phyloP scores from a whole-genome alignment of 257 asterid genomes.

The Agastache rugosa region DNA sequence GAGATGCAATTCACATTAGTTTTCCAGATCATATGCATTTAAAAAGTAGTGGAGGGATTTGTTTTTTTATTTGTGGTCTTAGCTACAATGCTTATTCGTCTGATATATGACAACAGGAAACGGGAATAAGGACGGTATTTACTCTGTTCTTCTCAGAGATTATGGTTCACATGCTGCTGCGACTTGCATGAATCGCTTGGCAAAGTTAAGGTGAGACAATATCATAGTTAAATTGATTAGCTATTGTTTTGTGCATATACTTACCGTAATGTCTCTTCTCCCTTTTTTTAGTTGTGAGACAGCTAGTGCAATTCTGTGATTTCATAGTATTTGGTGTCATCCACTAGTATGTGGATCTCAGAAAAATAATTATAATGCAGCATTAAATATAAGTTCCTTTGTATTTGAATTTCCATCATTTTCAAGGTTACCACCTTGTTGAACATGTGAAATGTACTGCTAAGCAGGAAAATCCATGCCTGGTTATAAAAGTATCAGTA shows the following conservation, averaged over 20 bases:
- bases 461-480: neutral
- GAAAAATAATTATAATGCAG: neutral
- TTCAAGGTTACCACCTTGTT: constrained; percentile 5
- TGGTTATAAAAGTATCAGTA: neutral
- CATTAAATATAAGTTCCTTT: neutral
- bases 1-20: constrained; percentile 17
- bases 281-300: constrained; percentile 5
- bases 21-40: constrained; percentile 26
- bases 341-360: neutral
- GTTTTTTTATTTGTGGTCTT: constrained; percentile 15
- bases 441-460: constrained; percentile 1
- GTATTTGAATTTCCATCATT: neutral
- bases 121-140: constrained; percentile 94
- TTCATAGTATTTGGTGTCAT: constrained; percentile 3
- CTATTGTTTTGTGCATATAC: constrained; percentile 20
- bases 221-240: constrained; percentile 20
- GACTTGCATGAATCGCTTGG: constrained; percentile 94
- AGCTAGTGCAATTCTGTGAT: neutral
- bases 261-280: neutral
- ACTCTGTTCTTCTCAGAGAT: constrained; percentile 94
- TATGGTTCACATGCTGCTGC: constrained; percentile 89
- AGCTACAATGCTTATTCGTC: constrained; percentile 22
- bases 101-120: constrained; percentile 67
- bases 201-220: constrained; percentile 78
- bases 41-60: constrained; percentile 2